These are phyloP conservation scores for Blepharisma stoltei DNA, from an alignment of 73 alveolate species.

Conservation along the genomic window DNA sequence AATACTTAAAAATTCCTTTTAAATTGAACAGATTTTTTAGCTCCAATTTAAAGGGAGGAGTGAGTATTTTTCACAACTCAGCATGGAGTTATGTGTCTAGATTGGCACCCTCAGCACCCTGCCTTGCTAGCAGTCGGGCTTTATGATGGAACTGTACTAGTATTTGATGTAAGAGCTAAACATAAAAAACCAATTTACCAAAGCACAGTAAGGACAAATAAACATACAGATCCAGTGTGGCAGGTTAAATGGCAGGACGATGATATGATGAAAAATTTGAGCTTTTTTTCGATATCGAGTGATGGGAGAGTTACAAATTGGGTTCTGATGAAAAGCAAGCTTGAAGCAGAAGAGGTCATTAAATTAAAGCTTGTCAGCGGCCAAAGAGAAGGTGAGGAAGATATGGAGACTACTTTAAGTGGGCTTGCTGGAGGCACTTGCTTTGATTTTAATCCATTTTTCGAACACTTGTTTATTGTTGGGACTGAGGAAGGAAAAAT, in stretches of 20 bases:
- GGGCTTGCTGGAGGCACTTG: slow-evolving; percentile 99
- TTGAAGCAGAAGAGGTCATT: slow-evolving; percentile 88
- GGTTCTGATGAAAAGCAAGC: slow-evolving; percentile 92
- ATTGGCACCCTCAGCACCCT: slow-evolving; percentile 98
- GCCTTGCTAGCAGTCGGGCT: slow-evolving; percentile 99
- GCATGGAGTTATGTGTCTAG: slow-evolving; percentile 97
- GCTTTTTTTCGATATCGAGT: slow-evolving; percentile 96
- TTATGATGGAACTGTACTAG: slow-evolving; percentile 99
- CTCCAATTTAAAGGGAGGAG: too few relatives aligned
- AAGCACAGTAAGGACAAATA: slow-evolving; percentile 95
- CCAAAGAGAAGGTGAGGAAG: slow-evolving; percentile 67
- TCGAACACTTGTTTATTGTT: slow-evolving; percentile 94
- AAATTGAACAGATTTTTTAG: too few relatives aligned
- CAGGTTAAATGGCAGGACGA: slow-evolving; percentile 90
- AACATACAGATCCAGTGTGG: slow-evolving; percentile 99
- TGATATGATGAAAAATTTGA: slow-evolving; percentile 75
- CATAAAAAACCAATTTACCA: slow-evolving; percentile 92
- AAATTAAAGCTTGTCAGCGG: slow-evolving; percentile 69
- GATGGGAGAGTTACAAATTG: slow-evolving; percentile 99
- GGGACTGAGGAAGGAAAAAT: slow-evolving; percentile 99
- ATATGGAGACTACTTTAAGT: slow-evolving; percentile 71
- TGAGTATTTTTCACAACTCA: slow-evolving; percentile 95
- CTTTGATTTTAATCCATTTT: slow-evolving; percentile 93
- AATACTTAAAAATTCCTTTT: too few relatives aligned
- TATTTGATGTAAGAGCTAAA: slow-evolving; percentile 96